Evolutionary conservation across 345 rosid species (phyloP), one percentile per base, ranked within the genome.

Genomic region (Acer negundo): DNA sequence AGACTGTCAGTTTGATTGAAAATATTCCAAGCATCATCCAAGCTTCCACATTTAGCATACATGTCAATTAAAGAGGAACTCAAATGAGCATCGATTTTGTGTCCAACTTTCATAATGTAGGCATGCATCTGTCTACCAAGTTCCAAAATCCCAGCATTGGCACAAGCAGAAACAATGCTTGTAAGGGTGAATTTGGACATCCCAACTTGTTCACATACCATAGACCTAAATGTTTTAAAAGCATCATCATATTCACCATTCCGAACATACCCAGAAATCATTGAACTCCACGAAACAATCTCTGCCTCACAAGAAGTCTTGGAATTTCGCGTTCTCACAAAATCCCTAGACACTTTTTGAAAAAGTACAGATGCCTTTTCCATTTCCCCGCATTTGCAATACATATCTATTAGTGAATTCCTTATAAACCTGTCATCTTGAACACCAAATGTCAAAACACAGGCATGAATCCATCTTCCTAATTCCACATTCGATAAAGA

Each of bases 21-120:
- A 55, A 86, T 69, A 67, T 71, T 77, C 72, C 46, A 15, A 19
- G 90, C 86, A 78, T 84, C 90, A 17, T 68, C 69, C 23, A 89
- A 70, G 79, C 81, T 81, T 65, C 90, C 93, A 70, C 87, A 86
- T 81, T 87, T 87, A 58, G 87, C 80, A 65, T 87, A 86, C 90
- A 87, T 87, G 76, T 86, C 88, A 63, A 87, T 69, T 19, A 89
- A 79, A 1, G 90, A 83, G 69, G 93, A 87, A 35, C 69, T 72
- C 63, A 86, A 73, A 71, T 85, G 82, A 79, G 77, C 84, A 83
- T 89, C 90, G 26, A 84, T 6, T 72, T 70, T 51, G 63, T 83
- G 86, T 56, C 93, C 93, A 35, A 61, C 72, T 87, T 89, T 87
- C 76, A 65, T 82, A 77, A 84, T 53, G 17, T 73, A 67, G 28